phyloP scores from a whole-genome alignment of 805 yeast genomes.

The Candida parachauliodes region DNA sequence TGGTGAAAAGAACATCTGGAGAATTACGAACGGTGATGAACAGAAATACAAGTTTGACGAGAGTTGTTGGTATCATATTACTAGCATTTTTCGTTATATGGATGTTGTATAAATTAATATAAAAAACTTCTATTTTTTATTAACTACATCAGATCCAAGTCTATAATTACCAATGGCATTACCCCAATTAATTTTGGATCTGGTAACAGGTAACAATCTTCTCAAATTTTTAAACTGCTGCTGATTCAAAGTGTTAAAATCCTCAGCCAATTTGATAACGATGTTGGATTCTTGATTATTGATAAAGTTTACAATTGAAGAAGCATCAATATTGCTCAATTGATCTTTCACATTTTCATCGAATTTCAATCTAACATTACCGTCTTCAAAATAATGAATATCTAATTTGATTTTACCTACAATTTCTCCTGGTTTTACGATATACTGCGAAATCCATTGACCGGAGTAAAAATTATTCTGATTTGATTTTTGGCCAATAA shows the following conservation, averaged over 20 bases:
- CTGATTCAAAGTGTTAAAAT: conserved; percentile 73
- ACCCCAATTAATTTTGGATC: conserved; percentile 94
- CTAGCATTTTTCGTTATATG: conserved; percentile 33
- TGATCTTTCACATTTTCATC: conserved; percentile 26
- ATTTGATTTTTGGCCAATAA: conserved; percentile 70
- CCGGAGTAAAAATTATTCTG: conserved; percentile 86
- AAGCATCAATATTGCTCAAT: conserved; percentile 20
- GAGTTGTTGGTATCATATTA: conserved; percentile 33
- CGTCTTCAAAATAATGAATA: conserved; percentile 93
- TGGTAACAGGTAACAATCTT: conserved; percentile 87
- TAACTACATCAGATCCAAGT: conserved; percentile 74
- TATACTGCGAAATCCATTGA: conserved; percentile 73
- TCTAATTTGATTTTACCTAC: conserved; percentile 61
- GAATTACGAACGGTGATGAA: conserved; percentile 39
- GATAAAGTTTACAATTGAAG: conserved; percentile 44
- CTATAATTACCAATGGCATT: conserved; percentile 86
- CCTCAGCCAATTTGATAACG: conserved; percentile 56
- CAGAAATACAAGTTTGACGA: conserved; percentile 38
- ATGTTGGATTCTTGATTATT: conserved; percentile 53
- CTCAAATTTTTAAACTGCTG: conserved; percentile 77
- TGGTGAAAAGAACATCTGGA: conserved; percentile 38
- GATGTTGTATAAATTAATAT: conserved; percentile 33
- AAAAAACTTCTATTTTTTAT: conserved; percentile 16
- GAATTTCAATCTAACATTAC: conserved; percentile 76
- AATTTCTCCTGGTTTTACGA: conserved; percentile 30